Percentiles rank a stretch among this genome's conserved stretches.
Conservation (phyloP, 495 filamentous ascomycete species). For the Penicillium arizonense region DNA sequence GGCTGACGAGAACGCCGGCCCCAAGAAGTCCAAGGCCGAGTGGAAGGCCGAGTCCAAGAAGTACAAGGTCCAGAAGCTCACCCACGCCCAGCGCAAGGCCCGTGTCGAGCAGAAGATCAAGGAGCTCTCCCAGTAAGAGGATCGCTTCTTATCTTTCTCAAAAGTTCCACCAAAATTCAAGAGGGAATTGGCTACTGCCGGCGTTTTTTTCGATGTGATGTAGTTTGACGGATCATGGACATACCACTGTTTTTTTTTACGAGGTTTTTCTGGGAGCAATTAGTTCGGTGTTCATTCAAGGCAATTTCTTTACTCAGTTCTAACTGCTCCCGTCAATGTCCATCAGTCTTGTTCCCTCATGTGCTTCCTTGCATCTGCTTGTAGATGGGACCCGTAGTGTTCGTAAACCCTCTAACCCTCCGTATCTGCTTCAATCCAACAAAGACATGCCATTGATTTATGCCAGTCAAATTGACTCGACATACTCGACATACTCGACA, state of each 20-base stretch:
- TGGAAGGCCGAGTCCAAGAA: slow-evolving; percentile 96
- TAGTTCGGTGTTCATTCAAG: slow-evolving; percentile 34
- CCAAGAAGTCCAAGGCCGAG: slow-evolving; percentile 93
- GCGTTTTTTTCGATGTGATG: slow-evolving; percentile 29
- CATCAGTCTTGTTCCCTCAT: slow-evolving; percentile 35
- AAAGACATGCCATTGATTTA: background rate
- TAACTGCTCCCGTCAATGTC: slow-evolving; percentile 31
- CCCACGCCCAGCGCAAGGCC: slow-evolving; percentile 73
- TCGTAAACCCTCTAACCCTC: background rate
- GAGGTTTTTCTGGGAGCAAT: slow-evolving; percentile 24
- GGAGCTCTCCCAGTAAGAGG: slow-evolving; percentile 47
- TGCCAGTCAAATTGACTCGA: background rate
- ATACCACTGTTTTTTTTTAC: slow-evolving; percentile 30
- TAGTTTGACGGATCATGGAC: slow-evolving; percentile 29
- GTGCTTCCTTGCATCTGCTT: slow-evolving; percentile 14
- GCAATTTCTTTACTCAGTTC: slow-evolving; percentile 32
- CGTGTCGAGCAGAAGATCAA: slow-evolving; percentile 87
- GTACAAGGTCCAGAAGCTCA: slow-evolving; percentile 73
- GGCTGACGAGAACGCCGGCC: slow-evolving; percentile 74
- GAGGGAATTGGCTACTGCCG: slow-evolving; percentile 28
- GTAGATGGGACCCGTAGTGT: slow-evolving; percentile 15
- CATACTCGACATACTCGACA: background rate
- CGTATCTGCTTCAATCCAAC: background rate
- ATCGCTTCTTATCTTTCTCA: slow-evolving; percentile 16
- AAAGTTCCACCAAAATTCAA: slow-evolving; percentile 20